phyloP scores from a whole-genome alignment of 2,329 filamentous ascomycete species.

The Fusarium mexicanum region DNA sequence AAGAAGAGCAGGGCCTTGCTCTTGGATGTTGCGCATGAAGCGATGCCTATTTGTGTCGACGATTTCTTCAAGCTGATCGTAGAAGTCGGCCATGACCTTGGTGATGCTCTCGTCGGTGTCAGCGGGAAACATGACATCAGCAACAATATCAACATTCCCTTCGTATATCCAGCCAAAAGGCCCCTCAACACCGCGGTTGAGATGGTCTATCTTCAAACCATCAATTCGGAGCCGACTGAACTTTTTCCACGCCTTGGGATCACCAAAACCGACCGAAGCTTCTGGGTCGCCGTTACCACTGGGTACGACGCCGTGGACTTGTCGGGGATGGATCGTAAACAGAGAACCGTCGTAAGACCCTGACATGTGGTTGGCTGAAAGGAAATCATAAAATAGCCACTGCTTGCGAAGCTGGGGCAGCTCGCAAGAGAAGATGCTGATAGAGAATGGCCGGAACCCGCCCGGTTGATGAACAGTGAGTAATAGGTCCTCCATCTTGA shows the following conservation, averaged over 20 bases:
- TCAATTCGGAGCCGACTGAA: slow-evolving; percentile 93
- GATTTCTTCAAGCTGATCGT: slow-evolving; percentile 93
- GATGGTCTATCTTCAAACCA: slow-evolving; percentile 91
- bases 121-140: slow-evolving; percentile 92
- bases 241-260: slow-evolving; percentile 88
- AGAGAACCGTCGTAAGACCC: slow-evolving; percentile 95
- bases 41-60: slow-evolving; percentile 80
- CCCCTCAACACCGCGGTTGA: slow-evolving; percentile 91
- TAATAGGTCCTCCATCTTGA: slow-evolving; percentile 93
- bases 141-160: slow-evolving; percentile 95
- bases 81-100: slow-evolving; percentile 97
- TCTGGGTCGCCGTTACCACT: slow-evolving; percentile 58
- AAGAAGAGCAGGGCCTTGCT: slow-evolving; percentile 41
- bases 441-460: slow-evolving; percentile 91
- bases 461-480: slow-evolving; percentile 91
- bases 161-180: slow-evolving; percentile 98
- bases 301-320: slow-evolving; percentile 82
- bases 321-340: slow-evolving; percentile 95
- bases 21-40: slow-evolving; percentile 62
- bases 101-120: slow-evolving; percentile 89
- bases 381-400: slow-evolving; percentile 97
- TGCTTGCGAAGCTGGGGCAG: slow-evolving; percentile 92
- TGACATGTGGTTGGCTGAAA: slow-evolving; percentile 95
- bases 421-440: slow-evolving; percentile 96
- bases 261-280: slow-evolving; percentile 66